Conservation (phyloP, 2,329 filamentous ascomycete genomes). For the Fusarium cyanostomum region DNA sequence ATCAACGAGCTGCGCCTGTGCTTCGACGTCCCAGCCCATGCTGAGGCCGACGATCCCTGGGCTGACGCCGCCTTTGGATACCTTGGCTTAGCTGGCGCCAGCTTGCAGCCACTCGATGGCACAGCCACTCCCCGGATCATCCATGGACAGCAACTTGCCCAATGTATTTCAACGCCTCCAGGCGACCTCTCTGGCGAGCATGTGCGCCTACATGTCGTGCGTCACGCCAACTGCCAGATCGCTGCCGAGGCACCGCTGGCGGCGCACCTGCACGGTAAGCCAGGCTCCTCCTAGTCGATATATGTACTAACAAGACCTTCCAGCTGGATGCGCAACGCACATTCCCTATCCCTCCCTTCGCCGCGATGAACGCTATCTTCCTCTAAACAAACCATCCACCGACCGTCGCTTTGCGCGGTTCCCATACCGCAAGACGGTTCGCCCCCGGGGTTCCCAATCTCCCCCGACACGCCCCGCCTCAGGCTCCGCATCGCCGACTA, state of each 20-base stretch:
- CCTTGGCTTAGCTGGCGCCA: not conserved
- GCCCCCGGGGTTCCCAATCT: not conserved
- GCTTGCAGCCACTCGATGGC: not conserved
- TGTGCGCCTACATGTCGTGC: not conserved
- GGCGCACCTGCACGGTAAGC: not conserved
- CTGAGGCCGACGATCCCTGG: not conserved
- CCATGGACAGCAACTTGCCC: not conserved
- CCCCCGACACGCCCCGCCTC: constrained; percentile 6
- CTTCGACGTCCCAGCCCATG: not conserved
- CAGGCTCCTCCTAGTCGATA: too few relatives aligned
- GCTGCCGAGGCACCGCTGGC: not conserved
- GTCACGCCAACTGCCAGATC: not conserved
- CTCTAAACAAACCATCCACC: not conserved
- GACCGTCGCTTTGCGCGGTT: not conserved
- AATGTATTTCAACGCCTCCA: not conserved
- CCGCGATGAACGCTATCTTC: constrained; percentile 4
- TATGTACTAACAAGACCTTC: too few relatives aligned
- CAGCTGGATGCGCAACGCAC: constrained; percentile 14
- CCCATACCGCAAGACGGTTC: not conserved
- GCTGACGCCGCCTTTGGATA: not conserved
- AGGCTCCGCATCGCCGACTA: not conserved
- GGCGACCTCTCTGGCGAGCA: not conserved
- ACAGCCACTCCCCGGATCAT: not conserved
- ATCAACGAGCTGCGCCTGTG: constrained; percentile 1
- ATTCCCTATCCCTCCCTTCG: not conserved